phyloP scores from a whole-genome alignment of 495 filamentous ascomycete genomes.

The Aspergillus mulundensis region DNA sequence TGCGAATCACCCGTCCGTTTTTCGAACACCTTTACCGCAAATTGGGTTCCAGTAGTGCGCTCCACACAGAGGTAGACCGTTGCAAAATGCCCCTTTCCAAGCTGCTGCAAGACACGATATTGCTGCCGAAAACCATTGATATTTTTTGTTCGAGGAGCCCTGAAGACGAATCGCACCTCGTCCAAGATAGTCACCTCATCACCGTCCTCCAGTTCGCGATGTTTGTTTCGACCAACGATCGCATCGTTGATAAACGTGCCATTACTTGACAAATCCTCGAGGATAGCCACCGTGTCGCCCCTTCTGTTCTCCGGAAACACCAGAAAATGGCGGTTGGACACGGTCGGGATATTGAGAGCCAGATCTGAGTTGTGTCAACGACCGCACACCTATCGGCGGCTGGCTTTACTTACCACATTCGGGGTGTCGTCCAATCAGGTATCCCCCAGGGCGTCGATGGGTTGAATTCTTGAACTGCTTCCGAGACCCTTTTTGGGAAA shows the following conservation, averaged over 20 bases:
- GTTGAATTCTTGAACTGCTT: conserved; percentile 8
- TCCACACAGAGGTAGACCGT: conserved; percentile 90
- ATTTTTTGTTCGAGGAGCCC: conserved; percentile 73
- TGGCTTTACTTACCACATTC: conserved; percentile 90
- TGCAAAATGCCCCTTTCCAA: conserved; percentile 96
- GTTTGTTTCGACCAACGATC: conserved; percentile 85
- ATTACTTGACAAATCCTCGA: conserved; percentile 94
- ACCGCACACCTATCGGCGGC: neutral
- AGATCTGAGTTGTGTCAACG: conserved; percentile 57
- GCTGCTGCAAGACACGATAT: conserved; percentile 76
- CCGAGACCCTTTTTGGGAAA: conserved; percentile 28
- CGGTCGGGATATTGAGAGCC: conserved; percentile 68
- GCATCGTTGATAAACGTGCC: conserved; percentile 95
- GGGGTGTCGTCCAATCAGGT: conserved; percentile 85
- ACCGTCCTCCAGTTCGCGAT: conserved; percentile 77
- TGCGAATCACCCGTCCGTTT: conserved; percentile 76
- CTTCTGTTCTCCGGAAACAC: conserved; percentile 83
- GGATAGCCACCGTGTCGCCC: conserved; percentile 70
- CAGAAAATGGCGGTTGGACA: conserved; percentile 95
- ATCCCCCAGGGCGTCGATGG: conserved; percentile 67
- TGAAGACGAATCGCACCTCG: conserved; percentile 81
- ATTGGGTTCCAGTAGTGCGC: conserved; percentile 73
- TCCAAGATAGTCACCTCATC: conserved; percentile 87
- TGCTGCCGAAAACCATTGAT: conserved; percentile 79
- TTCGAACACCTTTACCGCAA: conserved; percentile 92